These are phyloP conservation scores for Protomyces pachydermus DNA, from an alignment of 1,139 yeast genomes.

Conservation along the genomic window DNA sequence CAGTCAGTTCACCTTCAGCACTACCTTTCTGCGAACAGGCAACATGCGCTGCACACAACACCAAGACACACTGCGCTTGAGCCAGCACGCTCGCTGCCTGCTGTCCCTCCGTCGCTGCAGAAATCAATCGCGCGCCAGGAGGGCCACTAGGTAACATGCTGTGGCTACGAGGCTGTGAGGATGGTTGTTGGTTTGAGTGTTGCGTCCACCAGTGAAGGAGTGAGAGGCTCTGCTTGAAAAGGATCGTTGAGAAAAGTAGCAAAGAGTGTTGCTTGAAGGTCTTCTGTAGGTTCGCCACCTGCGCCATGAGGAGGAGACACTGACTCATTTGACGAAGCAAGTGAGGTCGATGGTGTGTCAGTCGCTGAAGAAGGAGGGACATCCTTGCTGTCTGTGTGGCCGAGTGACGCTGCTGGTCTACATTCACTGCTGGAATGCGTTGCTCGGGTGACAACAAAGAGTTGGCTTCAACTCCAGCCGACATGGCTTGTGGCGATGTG, in stretches of 20 bases:
- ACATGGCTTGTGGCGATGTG: neutral
- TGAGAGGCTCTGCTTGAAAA: neutral
- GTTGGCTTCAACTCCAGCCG: neutral
- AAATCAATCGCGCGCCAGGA: neutral
- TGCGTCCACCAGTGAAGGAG: neutral
- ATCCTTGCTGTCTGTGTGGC: neutral
- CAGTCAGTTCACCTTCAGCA: no score
- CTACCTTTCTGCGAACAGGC: no score
- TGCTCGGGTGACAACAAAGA: conserved; percentile 9
- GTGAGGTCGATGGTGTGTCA: conserved; percentile 3
- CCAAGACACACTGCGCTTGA: no score
- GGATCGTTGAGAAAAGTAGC: neutral
- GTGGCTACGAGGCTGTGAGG: neutral
- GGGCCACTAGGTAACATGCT: neutral
- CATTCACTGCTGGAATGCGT: conserved; percentile 28
- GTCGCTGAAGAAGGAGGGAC: neutral
- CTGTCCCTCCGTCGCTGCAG: neutral
- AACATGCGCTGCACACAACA: no score
- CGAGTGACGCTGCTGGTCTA: conserved; percentile 25
- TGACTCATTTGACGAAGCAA: conserved; percentile 3
- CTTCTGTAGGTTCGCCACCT: neutral
- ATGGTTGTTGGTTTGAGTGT: neutral
- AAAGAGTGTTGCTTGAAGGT: neutral
- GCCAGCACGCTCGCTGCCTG: neutral
- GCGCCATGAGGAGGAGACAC: neutral